Evolutionary conservation across 2,329 filamentous ascomycete genomes (phyloP), one percentile per base, ranked within the genome.

Genomic region (Hymenotorrendiella dingleyae): DNA sequence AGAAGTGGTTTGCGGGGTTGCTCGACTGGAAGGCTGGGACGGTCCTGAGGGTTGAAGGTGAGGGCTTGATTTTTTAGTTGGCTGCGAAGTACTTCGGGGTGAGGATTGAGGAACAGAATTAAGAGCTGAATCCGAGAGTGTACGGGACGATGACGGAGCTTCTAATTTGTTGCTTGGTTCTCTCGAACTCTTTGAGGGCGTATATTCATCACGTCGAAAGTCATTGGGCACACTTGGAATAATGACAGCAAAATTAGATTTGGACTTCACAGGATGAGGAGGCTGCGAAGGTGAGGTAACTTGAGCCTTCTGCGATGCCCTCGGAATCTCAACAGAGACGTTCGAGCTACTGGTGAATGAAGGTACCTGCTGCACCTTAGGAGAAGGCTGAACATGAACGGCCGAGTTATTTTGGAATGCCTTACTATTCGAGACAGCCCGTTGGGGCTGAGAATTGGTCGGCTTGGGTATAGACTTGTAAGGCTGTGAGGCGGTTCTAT

Each of bases 211-310:
- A 7, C 47, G 52, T 28, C 27, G 44, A 29, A 55, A 55, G 17
- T 45, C 40, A 22, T 48, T 45, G 10, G 54, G 50, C 4, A 55
- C 30, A 21, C 36, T 43, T 34, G 56, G 57, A 42, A 59, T 58
- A 24, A 56, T 45, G n/a, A 60, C 50, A 19, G 48, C 38, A 28
- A 57, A 43, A 19, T 41, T 43, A 6, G 55, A 50, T n/a, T 36
- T 46, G 20, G 59, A 42, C 54, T 70, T 61, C 63, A 68, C 58
- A 65, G 69, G 35, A 61, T 61, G 36, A 60, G 61, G 54, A 47
- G 47, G 39, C 35, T 48, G 46, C 43, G 57, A 20, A 24, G 57
- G 46, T 40, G 54, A 47, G 23, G 36, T 35, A 44, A 41, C 24
- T 36, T 43, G 36, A 16, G 28, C 22, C 21, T 39, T 45, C n/a